These are phyloP conservation scores for Ustilago cynodontis DNA, from an alignment of 1,284 basidiomycete species.

Conservation along the genomic window DNA sequence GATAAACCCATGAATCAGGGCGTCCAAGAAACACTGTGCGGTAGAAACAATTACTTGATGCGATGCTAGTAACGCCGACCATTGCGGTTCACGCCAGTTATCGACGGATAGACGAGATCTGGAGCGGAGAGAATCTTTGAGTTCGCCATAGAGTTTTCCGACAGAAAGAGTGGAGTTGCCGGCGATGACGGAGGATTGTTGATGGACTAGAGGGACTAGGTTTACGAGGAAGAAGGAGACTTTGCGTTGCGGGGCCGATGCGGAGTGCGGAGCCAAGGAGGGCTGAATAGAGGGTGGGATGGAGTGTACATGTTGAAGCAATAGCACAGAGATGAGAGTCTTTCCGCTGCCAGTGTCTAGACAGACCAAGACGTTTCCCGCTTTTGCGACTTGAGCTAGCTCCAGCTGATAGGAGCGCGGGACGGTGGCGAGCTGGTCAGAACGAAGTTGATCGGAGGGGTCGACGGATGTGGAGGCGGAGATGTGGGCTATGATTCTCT, in stretches of 20 bases:
- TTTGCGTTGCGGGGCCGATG: constrained; percentile 2
- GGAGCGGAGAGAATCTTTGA: constrained; percentile 28
- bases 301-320: constrained; percentile 48
- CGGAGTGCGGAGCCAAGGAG: background rate
- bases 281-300: background rate
- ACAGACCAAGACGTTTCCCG: constrained; percentile 54
- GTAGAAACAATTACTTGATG: constrained; percentile 59
- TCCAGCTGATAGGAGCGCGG: constrained; percentile 45
- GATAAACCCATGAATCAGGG: constrained; percentile 54
- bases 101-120: constrained; percentile 21
- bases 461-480: constrained; percentile 27
- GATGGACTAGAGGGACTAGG: constrained; percentile 58
- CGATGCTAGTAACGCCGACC: constrained; percentile 34
- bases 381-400: constrained; percentile 37
- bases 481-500: constrained; percentile 25
- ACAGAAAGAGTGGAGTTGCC: constrained; percentile 45
- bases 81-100: constrained; percentile 38
- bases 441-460: constrained; percentile 27
- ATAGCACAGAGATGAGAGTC: constrained; percentile 60
- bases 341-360: constrained; percentile 63
- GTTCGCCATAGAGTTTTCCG: constrained; percentile 50
- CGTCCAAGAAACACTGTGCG: constrained; percentile 55
- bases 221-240: constrained; percentile 55
- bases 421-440: constrained; percentile 31
- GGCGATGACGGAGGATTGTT: constrained; percentile 56